Base-by-base conservation (phyloP, 352 stramenopile genomes). In the Blastocystis sp. region DNA sequence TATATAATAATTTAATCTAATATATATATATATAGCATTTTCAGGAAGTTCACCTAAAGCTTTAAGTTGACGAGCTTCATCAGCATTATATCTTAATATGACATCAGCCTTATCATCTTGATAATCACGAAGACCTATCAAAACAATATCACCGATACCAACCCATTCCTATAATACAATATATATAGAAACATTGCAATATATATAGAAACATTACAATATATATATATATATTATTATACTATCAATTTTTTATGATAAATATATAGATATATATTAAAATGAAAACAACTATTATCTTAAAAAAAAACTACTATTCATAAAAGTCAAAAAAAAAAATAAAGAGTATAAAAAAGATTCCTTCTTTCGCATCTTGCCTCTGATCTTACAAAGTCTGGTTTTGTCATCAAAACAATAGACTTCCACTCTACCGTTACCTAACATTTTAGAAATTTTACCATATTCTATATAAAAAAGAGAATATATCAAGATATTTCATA, bases 51-150 rank as follows among this genome's bases (percentile, higher is more conserved):
- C 91, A 68, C 88, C 90, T 75, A 96, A 96, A 32, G 93, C 85
- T 77, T 97, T 96, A 42, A 98, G 77, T 66, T 91, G 94, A 55
- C 89, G 80, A n/a, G 91, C 91, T 70, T 93, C 84, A 37, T 79
- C 73, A 2, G 73, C 57, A 43, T 71, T 79, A 54, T 79, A 79
- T 74, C 95, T 96, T 77, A 95, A 86, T 67, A 97, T 93, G 68
- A 96, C 84, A 70, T 96, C 88, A 43, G 94, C 86, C 75, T 97
- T 97, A 77, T 94, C 88, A 73, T 97, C 89, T 76, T 98, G 91
- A 78, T 95, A 98, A 68, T 97, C 89, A 70, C 91, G 79, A 66
- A 96, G 84, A 69, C 84, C 92, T 55, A 95, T 83, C 45, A 98
- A 77, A 44, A 98, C 93, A 74, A 97, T 97, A 72, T 98, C 91